These are phyloP conservation scores for Aurantiochytrium sp. DNA, from an alignment of 108 stramenopile species.

Conservation along the genomic window DNA sequence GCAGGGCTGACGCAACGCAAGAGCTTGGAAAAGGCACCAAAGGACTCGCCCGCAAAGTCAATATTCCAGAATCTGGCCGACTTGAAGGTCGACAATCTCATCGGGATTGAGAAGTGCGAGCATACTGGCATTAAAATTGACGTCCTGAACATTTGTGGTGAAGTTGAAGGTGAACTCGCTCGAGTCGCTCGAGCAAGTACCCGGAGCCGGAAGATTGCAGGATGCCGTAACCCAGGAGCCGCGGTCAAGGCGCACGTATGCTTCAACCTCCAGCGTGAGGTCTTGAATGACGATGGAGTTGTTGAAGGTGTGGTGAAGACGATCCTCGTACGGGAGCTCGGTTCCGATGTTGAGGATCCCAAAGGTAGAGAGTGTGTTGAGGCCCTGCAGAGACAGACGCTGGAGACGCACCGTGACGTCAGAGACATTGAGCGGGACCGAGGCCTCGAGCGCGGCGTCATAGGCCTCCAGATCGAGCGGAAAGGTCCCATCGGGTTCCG, in stretches of 20 bases:
- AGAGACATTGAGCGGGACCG: neutral
- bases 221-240: neutral
- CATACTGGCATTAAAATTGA: neutral
- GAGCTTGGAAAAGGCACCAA: neutral
- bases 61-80: neutral
- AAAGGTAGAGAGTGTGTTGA: neutral
- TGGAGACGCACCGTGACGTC: neutral
- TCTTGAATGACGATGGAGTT: neutral
- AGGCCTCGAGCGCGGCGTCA: neutral
- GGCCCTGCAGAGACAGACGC: neutral
- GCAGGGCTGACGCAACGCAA: neutral
- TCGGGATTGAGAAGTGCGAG: neutral
- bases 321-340: neutral
- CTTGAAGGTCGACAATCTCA: neutral
- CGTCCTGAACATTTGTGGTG: neutral
- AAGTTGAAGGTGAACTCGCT: neutral
- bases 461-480: neutral
- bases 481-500: neutral
- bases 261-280: neutral
- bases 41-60: neutral
- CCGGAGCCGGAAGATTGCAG: neutral
- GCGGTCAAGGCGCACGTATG: neutral
- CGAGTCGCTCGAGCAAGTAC: neutral
- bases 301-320: neutral
- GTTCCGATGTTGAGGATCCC: neutral